phyloP scores from a whole-genome alignment of 2,329 filamentous ascomycete genomes.

The Phialemoniopsis sp. region DNA sequence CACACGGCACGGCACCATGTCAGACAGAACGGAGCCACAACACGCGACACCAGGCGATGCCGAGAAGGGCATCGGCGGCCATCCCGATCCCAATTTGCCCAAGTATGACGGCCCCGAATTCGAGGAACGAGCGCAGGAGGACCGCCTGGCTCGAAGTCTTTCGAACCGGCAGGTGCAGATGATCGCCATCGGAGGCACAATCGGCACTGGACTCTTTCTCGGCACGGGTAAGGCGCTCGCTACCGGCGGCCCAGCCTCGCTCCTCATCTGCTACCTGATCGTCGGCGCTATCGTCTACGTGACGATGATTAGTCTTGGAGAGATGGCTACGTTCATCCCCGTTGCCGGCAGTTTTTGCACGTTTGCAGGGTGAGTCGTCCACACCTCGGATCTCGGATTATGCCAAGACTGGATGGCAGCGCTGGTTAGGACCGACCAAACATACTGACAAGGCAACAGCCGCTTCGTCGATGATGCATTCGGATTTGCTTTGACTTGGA shows the following conservation, averaged over 20 bases:
- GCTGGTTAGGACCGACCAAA: too few relatives aligned
- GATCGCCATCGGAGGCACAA: constrained; percentile 59
- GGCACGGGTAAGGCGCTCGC: constrained; percentile 57
- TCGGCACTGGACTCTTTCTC: constrained; percentile 58
- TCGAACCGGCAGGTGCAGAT: constrained; percentile 63
- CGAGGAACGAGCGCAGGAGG: constrained; percentile 18
- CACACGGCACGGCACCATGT: too few relatives aligned
- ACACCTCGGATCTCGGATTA: too few relatives aligned
- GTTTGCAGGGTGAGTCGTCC: constrained; percentile 40
- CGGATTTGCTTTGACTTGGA: constrained; percentile 52
- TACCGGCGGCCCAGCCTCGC: constrained; percentile 54
- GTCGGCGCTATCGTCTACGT: constrained; percentile 54
- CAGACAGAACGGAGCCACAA: too few relatives aligned
- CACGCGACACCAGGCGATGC: too few relatives aligned
- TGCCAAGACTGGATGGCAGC: not conserved
- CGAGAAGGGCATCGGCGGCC: too few relatives aligned
- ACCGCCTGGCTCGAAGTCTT: constrained; percentile 49
- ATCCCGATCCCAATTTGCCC: too few relatives aligned
- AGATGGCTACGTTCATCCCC: constrained; percentile 56
- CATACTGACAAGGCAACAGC: constrained; percentile 6
- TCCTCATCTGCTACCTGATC: constrained; percentile 53
- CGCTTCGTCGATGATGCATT: constrained; percentile 50
- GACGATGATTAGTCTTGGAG: constrained; percentile 55
- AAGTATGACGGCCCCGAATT: constrained; percentile 1
- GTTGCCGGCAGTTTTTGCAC: constrained; percentile 51